Percentiles rank a stretch among this genome's conserved stretches.
These are phyloP conservation scores for Boletus tylopilopsis DNA, from an alignment of 768 basidiomycete genomes.

Conservation along the genomic window DNA sequence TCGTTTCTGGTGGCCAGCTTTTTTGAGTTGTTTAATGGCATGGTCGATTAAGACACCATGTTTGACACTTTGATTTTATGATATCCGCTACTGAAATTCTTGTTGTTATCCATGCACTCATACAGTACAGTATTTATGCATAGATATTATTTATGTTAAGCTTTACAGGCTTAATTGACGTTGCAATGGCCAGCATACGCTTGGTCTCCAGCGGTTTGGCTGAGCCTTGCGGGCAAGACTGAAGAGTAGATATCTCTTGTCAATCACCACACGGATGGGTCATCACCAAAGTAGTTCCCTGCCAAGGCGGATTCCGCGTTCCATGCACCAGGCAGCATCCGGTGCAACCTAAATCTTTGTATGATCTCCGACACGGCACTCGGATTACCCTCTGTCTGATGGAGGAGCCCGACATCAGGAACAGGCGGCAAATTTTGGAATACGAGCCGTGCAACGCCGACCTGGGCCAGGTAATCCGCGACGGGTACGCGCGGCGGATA, in stretches of 20 bases:
- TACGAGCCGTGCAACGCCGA: conserved; percentile 57
- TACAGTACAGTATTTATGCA: conserved; percentile 19
- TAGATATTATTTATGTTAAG: conserved; percentile 9
- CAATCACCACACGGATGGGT: conserved; percentile 41
- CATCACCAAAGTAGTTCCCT: conserved; percentile 67
- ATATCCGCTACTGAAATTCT: conserved; percentile 9
- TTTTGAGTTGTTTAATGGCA: conserved; percentile 3
- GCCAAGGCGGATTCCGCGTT: conserved; percentile 43
- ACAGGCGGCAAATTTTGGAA: conserved; percentile 66
- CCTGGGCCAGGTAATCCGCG: conserved; percentile 59
- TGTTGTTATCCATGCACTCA: conserved; percentile 10
- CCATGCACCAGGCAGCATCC: conserved; percentile 38
- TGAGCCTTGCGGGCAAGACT: no score
- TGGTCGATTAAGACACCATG: conserved; percentile 5
- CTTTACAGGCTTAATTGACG: background rate
- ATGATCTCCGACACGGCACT: conserved; percentile 43
- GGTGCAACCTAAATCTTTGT: conserved; percentile 47
- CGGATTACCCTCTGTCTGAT: conserved; percentile 38
- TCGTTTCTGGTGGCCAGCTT: background rate
- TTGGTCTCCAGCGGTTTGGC: no score
- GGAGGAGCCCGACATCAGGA: conserved; percentile 39
- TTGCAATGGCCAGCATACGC: no score
- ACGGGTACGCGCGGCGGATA: conserved; percentile 47
- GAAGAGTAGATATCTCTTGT: no score
- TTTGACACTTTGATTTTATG: conserved; percentile 4